Evolutionary conservation across 257 asterid genomes (phyloP).

Genomic region (Rehmannia glutinosa): DNA sequence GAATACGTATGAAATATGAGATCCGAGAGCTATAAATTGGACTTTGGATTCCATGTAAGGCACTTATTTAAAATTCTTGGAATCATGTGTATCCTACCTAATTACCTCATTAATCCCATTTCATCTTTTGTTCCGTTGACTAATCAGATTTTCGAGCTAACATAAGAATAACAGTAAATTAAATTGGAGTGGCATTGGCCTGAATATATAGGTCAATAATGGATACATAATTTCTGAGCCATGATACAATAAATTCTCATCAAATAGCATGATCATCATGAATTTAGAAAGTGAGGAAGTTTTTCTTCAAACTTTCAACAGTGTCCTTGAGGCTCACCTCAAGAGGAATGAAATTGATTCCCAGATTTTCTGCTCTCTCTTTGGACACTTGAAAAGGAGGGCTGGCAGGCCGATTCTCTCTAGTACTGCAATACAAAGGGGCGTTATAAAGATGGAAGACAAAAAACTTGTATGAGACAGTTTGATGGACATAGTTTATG

Average conservation of each 20-base stretch:
- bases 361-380: conserved; percentile 40
- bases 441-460: too few species aligned
- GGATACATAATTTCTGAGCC: not conserved
- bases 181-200: too few species aligned
- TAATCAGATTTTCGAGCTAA: too few species aligned
- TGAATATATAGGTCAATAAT: not conserved
- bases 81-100: not conserved
- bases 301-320: conserved; percentile 32
- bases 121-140: not conserved
- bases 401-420: not conserved
- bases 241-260: not conserved
- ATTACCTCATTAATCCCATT: not conserved
- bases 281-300: conserved; percentile 23
- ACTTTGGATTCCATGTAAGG: not conserved
- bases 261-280: too few species aligned
- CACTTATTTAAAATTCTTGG: not conserved
- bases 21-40: not conserved
- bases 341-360: conserved; percentile 34
- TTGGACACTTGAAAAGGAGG: conserved; percentile 33
- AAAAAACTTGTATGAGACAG: too few species aligned
- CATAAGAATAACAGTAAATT: too few species aligned
- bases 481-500: too few species aligned
- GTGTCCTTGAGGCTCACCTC: conserved; percentile 46
- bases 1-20: too few species aligned
- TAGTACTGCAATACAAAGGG: conserved; percentile 27